Evolutionary conservation across 108 stramenopile genomes (phyloP).

Genomic region (Nannochloropsis granulata): DNA sequence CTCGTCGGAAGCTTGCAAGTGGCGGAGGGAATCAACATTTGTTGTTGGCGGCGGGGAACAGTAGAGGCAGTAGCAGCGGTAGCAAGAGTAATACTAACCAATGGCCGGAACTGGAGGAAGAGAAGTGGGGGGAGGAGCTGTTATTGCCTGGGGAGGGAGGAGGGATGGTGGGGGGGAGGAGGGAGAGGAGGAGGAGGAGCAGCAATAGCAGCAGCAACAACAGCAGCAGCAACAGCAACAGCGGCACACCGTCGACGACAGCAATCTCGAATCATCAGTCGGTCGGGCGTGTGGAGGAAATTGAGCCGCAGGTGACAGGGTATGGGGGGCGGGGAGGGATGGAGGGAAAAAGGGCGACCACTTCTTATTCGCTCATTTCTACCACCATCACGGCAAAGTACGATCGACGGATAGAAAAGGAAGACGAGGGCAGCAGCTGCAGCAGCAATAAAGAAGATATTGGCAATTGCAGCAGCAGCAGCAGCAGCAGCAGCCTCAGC

Average conservation of each 20-base stretch:
- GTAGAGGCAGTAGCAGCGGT: neutral
- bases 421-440: too few relatives aligned
- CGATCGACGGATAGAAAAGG: too few relatives aligned
- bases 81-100: neutral
- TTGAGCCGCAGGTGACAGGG: neutral
- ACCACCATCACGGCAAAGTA: too few relatives aligned
- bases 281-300: neutral
- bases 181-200: too few relatives aligned
- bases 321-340: neutral
- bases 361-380: too few relatives aligned
- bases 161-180: neutral
- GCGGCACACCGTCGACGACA: neutral
- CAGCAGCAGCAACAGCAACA: too few relatives aligned
- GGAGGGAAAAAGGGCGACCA: neutral
- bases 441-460: too few relatives aligned
- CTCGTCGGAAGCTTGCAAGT: neutral
- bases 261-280: neutral
- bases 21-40: neutral
- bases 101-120: neutral
- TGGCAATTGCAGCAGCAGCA: too few relatives aligned
- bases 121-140: neutral
- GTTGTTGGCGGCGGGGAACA: neutral
- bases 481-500: too few relatives aligned
- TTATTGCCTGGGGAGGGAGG: neutral
- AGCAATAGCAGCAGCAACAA: too few relatives aligned